Evolutionary conservation across 805 yeast genomes (phyloP), one percentile per base, ranked within the genome.

Genomic region (Schwanniomyces sp.): DNA sequence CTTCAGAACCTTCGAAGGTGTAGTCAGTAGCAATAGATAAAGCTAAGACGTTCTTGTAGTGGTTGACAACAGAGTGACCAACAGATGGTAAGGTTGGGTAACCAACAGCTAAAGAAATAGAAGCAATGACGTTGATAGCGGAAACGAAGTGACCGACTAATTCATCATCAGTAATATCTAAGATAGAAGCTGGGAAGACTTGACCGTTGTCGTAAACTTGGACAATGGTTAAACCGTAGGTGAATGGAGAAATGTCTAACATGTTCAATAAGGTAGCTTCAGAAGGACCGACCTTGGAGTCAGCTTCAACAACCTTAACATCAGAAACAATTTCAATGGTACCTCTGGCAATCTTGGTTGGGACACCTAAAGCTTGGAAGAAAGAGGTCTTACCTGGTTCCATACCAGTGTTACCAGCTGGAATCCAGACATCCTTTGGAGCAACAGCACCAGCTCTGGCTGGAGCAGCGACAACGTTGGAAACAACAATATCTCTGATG

Each of bases 341-440:
- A 94, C 99, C 99, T 88, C 99, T 91, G 79, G 96, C 94, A 91
- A 94, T 94, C 95, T 94, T 94, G 89, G 99, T 94, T 85, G 99
- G 99, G 70, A 94, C 97, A 89, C 98, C 98, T 70, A 94, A 86
- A 74, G 99, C 99, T 86, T 94, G 99, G 98, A 94, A 94, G 96
- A 94, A 94, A 74, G 99, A 94, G 72, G 99, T 94, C 90, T 94
- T 94, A 87, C 98, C 98, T 79, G 99, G 99, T 83, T 94, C 99
- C 96, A 94, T 91, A 88, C 98, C 97, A 66, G 99, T 94, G 96
- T 94, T 94, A 79, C 96, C 95, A 67, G 98, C 98, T 74, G 96
- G 96, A 64, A 94, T 87, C 86, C 85, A 90, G 70, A 94, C 98
- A 72, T 92, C 97, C 75, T 76, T 86, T 76, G 98, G 98, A 69